A percentile compares a stretch with the other conserved stretches of the same genome.
These are phyloP conservation scores for Dictyostelium citrinum DNA, from an alignment of 78 protist species.

Conservation along the genomic window DNA sequence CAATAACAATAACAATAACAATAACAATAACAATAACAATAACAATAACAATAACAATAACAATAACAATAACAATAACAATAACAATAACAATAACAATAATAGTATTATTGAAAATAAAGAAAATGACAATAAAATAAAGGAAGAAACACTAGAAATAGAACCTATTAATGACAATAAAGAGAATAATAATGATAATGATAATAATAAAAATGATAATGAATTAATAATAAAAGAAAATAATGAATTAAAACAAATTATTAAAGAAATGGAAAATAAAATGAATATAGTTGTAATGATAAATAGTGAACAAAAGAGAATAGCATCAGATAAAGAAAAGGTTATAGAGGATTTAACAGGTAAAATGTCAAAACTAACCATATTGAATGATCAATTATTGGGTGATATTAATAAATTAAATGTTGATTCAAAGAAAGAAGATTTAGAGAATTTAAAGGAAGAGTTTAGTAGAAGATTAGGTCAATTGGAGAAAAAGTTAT, in stretches of 20 bases:
- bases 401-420: slow-evolving; percentile 20
- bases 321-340: slow-evolving; percentile 35
- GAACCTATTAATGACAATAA: neutral
- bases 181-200: neutral
- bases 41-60: neutral
- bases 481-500: slow-evolving; percentile 36
- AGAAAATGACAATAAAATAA: neutral
- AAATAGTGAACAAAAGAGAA: slow-evolving; percentile 47
- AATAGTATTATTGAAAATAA: neutral
- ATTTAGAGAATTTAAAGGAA: slow-evolving; percentile 64
- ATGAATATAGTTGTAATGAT: slow-evolving; percentile 15
- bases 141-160: too few relatives aligned
- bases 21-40: neutral
- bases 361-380: slow-evolving; percentile 14
- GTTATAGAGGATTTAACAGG: slow-evolving; percentile 1
- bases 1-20: neutral
- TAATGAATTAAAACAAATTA: neutral
- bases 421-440: slow-evolving; percentile 48
- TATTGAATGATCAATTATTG: slow-evolving; percentile 34
- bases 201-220: neutral
- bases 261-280: slow-evolving; percentile 30
- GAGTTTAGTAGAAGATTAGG: slow-evolving; percentile 66
- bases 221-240: neutral
- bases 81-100: neutral
- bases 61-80: neutral